Evolutionary conservation across 2,329 filamentous ascomycete genomes (phyloP).

Genomic region (Colletotrichum sp.): DNA sequence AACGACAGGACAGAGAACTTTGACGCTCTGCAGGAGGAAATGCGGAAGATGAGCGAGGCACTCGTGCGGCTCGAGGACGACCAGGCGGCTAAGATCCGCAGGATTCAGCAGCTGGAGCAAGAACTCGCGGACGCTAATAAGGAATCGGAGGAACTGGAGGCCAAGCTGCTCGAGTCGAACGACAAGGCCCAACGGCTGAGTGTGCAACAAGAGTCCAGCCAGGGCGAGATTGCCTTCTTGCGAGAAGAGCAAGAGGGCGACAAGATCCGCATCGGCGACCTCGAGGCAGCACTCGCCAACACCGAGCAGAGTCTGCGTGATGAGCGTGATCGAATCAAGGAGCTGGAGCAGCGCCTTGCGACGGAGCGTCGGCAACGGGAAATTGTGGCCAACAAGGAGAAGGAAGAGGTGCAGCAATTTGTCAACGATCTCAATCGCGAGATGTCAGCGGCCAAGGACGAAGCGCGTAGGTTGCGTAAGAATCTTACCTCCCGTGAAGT

Average conservation of each 20-base stretch:
- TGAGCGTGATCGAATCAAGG: conserved; percentile 77
- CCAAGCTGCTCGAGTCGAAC: conserved; percentile 82
- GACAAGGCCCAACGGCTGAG: conserved; percentile 86
- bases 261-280: conserved; percentile 96
- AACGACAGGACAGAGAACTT: conserved; percentile 85
- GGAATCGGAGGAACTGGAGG: conserved; percentile 86
- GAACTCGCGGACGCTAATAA: conserved; percentile 84
- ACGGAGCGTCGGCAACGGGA: conserved; percentile 88
- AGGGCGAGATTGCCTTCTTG: conserved; percentile 92
- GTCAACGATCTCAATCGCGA: conserved; percentile 93
- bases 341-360: conserved; percentile 76
- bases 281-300: conserved; percentile 82
- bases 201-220: conserved; percentile 90
- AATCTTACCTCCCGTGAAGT: conserved; percentile 82
- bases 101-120: conserved; percentile 82
- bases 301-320: conserved; percentile 82
- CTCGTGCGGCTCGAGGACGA: conserved; percentile 90
- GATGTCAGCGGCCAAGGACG: conserved; percentile 81
- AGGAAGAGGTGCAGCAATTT: conserved; percentile 92
- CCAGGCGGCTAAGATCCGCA: conserved; percentile 76
- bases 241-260: conserved; percentile 96
- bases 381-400: conserved; percentile 84
- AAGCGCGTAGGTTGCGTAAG: conserved; percentile 81
- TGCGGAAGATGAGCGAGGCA: conserved; percentile 88
- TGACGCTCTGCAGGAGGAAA: conserved; percentile 88